Evolutionary conservation across 169 alveolate genomes (phyloP), one percentile per base, ranked within the genome.

Genomic region (Cyclospora cayetanensis): DNA sequence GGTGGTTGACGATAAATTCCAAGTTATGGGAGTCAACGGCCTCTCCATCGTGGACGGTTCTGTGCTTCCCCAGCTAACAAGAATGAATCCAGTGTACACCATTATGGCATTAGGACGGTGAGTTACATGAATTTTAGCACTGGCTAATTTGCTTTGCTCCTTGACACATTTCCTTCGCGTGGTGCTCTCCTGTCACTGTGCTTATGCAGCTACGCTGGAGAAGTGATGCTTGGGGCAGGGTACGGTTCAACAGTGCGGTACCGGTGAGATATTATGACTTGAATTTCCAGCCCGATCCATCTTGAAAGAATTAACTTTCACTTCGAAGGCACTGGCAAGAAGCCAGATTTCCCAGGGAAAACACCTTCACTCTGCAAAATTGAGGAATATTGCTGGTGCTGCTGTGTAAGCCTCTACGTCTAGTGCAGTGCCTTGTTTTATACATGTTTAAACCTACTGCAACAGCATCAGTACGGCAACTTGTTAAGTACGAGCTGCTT

Each of bases 11-110:
- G 70, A 90, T 31, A 74, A 82, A 29, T 93, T 93, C 85, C 72
- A 55, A 25, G 85, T 93, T 65, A 63, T 25, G 60, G 94, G 93
- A 20, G 80, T 90, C 42, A 41, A 25, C 4, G 83, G 90, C 53
- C 93, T 93, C 37, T 74, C 93, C 55, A 80, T 93, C 15, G 91
- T 93, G 65, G 95, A 93, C 50, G 93, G 92, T 15, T 72, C 92
- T 29, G 92, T 89, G 18, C 79, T 93, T 77, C 70, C 77, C 34
- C 91, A 93, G 50, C 34, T 90, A 2, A 63, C 95, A 5, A 2
- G 95, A 52, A 88, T 93, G 94, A 93, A 93, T 63, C 95, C 95
- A 22, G 65, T 91, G 22, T 79, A 46, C 29, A 88, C 95, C 15
- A 12, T 92, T 52, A 63, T 92, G 93, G 63, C 86, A 37, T 46